Evolutionary conservation across 805 yeast species (phyloP).

Genomic region (Yarrowia keelungensis): DNA sequence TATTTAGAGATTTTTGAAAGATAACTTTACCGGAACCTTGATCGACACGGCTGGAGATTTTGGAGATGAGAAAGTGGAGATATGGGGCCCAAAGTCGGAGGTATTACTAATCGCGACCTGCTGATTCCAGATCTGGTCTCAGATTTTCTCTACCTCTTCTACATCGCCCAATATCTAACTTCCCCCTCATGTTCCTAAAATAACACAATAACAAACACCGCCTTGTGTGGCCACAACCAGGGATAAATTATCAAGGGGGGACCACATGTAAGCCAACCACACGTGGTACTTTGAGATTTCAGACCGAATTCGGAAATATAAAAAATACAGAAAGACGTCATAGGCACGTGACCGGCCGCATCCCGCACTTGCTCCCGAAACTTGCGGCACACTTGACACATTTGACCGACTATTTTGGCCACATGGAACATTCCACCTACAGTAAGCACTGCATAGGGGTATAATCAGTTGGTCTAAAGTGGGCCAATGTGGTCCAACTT

Average conservation of each 20-base stretch:
- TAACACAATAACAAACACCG: not conserved
- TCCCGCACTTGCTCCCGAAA: too few species aligned
- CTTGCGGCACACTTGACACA: too few species aligned
- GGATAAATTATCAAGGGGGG: slow-evolving; percentile 1
- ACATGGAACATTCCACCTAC: too few species aligned
- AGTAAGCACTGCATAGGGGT: too few species aligned
- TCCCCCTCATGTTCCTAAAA: not conserved
- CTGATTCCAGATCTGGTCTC: not conserved
- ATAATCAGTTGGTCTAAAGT: too few species aligned
- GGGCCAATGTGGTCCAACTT: too few species aligned
- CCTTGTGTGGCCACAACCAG: not conserved
- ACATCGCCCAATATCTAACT: too few species aligned
- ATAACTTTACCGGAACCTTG: slow-evolving; percentile 10
- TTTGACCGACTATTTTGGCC: too few species aligned
- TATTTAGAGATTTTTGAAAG: slow-evolving; percentile 15
- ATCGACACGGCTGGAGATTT: not conserved
- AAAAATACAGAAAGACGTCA: too few species aligned
- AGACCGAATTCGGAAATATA: too few species aligned
- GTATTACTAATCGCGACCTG: not conserved
- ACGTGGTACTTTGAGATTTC: not conserved
- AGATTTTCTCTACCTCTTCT: not conserved
- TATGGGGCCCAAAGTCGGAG: too few species aligned
- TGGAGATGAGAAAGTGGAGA: not conserved
- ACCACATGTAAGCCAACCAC: not conserved
- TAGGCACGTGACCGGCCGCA: too few species aligned